These are phyloP conservation scores for Chalaropsis ovoidea DNA, from an alignment of 2,329 filamentous ascomycete genomes.

Conservation along the genomic window DNA sequence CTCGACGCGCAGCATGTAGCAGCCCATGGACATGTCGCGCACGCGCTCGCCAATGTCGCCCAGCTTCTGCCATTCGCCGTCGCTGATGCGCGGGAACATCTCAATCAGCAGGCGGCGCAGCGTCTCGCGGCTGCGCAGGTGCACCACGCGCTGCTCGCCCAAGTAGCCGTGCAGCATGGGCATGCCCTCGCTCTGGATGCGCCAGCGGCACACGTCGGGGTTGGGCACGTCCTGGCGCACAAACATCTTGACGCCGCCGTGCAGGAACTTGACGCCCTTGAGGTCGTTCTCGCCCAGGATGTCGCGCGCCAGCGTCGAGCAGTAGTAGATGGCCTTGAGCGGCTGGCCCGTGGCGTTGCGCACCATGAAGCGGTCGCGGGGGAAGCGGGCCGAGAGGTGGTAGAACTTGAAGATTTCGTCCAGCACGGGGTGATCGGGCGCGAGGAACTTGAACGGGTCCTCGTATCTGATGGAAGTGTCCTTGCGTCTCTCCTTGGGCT, in stretches of 20 bases:
- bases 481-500: constrained; percentile 30
- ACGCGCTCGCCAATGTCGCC: constrained; percentile 82
- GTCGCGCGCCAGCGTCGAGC: constrained; percentile 69
- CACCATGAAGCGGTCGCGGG: constrained; percentile 86
- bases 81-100: constrained; percentile 87
- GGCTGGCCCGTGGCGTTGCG: constrained; percentile 82
- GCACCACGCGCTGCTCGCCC: constrained; percentile 63
- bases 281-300: constrained; percentile 83
- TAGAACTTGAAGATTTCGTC: constrained; percentile 74
- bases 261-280: constrained; percentile 86
- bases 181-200: constrained; percentile 90
- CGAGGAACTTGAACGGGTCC: constrained; percentile 89
- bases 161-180: constrained; percentile 86
- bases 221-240: constrained; percentile 93
- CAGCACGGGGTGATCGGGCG: constrained; percentile 64
- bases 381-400: constrained; percentile 71
- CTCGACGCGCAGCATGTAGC: constrained; percentile 78
- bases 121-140: constrained; percentile 66
- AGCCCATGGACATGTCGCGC: constrained; percentile 73
- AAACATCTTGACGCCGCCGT: constrained; percentile 97
- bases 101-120: constrained; percentile 75
- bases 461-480: constrained; percentile 47
- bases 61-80: constrained; percentile 62
- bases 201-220: constrained; percentile 79
- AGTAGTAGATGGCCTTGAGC: constrained; percentile 95